Percentiles rank a stretch among this genome's conserved stretches.
phyloP scores from a whole-genome alignment of 106 monocot species.

The Allium cepa region DNA sequence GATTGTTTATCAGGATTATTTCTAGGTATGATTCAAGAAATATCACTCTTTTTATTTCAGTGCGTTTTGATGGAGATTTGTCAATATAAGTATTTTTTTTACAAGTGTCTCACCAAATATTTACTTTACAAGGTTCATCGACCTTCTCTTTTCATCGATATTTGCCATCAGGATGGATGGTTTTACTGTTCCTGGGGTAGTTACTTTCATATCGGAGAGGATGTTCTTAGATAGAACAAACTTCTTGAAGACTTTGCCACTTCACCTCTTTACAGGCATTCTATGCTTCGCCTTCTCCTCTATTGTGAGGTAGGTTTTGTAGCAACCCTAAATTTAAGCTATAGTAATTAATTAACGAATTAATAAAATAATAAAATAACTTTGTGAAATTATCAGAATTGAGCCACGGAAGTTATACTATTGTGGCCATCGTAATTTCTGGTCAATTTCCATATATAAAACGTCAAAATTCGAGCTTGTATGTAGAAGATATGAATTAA shows the following conservation, averaged over 20 bases:
- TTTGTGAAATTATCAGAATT: no score
- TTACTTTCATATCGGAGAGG: slow-evolving; percentile 61
- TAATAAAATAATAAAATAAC: no score
- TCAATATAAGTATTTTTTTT: neutral
- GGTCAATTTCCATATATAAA: no score
- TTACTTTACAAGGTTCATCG: slow-evolving; percentile 37
- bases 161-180: slow-evolving; percentile 77
- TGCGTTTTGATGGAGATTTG: no score
- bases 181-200: slow-evolving; percentile 45
- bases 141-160: slow-evolving; percentile 57
- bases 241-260: slow-evolving; percentile 68
- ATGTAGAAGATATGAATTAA: no score
- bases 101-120: neutral
- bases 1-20: slow-evolving; percentile 66
- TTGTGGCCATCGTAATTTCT: no score
- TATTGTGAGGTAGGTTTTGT: slow-evolving; percentile 66
- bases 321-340: no score
- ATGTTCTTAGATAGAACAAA: slow-evolving; percentile 49
- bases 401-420: no score
- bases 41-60: neutral
- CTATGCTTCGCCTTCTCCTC: slow-evolving; percentile 48
- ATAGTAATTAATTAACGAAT: no score
- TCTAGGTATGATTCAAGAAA: slow-evolving; percentile 34
- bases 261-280: slow-evolving; percentile 61
- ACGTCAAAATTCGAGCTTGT: no score